Percentiles rank a stretch among this genome's conserved stretches.
These are phyloP conservation scores for Forsythia viridissima DNA, from an alignment of 257 asterid species.

Conservation along the genomic window DNA sequence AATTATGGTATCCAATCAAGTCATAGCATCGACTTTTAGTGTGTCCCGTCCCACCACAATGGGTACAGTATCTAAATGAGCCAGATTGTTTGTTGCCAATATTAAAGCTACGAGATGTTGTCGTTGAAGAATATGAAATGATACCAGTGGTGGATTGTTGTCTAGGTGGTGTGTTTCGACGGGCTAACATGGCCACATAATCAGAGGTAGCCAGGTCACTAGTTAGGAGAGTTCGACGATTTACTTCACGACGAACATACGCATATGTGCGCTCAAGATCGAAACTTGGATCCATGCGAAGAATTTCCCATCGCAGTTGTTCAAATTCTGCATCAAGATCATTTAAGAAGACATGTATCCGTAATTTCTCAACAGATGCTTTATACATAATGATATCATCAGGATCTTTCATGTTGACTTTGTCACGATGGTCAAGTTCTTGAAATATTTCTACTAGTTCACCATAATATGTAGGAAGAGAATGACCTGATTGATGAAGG, in stretches of 20 bases:
- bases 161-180: not conserved
- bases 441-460: not conserved
- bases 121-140: not conserved
- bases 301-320: slow-evolving; percentile 3
- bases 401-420: not conserved
- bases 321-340: slow-evolving; percentile 12
- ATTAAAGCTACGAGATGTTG: too few species aligned
- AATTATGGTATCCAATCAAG: slow-evolving; percentile 1
- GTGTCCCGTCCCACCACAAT: slow-evolving; percentile 1
- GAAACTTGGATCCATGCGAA: not conserved
- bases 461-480: too few species aligned
- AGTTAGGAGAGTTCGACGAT: too few species aligned
- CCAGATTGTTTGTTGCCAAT: not conserved
- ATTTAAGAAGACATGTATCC: not conserved
- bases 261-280: not conserved
- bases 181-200: not conserved
- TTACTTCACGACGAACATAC: not conserved
- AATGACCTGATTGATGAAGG: too few species aligned
- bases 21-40: not conserved
- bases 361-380: not conserved
- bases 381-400: not conserved
- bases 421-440: not conserved
- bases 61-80: not conserved
- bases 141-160: too few species aligned
- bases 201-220: not conserved